Conservation (phyloP, 495 filamentous ascomycete genomes). For the Apodospora peruviana region DNA sequence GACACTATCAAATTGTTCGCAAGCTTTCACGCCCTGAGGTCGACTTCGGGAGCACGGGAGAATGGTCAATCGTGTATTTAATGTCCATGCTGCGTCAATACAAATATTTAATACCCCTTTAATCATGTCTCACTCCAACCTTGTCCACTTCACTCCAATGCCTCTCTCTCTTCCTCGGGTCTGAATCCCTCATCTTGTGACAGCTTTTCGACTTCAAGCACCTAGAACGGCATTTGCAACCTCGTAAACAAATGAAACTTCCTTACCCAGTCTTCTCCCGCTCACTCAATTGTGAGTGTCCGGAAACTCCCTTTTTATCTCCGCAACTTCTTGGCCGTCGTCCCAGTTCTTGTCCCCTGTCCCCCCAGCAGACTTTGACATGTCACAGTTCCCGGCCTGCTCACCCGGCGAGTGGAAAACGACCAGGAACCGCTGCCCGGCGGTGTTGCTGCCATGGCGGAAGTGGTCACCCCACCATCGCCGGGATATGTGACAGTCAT, state of each 20-base stretch:
- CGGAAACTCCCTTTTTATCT: background rate
- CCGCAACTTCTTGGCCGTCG: conserved; percentile 7
- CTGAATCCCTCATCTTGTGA: too few species aligned
- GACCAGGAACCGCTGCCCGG: conserved; percentile 13
- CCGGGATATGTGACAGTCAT: conserved; percentile 19
- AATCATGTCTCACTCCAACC: background rate
- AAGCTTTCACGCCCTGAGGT: too few species aligned
- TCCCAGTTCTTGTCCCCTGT: conserved; percentile 1
- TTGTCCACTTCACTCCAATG: too few species aligned
- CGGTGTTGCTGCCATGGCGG: conserved; percentile 14
- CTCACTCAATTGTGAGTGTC: background rate
- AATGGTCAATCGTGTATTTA: background rate
- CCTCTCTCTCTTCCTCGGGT: too few species aligned
- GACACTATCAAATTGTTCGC: too few species aligned
- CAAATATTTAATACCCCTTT: background rate
- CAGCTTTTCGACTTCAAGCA: background rate
- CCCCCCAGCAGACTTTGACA: conserved; percentile 10
- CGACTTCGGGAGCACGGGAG: too few species aligned
- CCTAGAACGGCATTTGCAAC: background rate
- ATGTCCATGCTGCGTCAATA: background rate
- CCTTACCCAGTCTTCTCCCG: background rate
- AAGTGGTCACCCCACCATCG: conserved; percentile 7
- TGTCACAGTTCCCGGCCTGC: conserved; percentile 7
- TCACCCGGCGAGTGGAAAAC: conserved; percentile 11
- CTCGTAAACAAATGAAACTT: background rate